Evolutionary conservation across 177 flowering plant genomes (phyloP).

Genomic region (Vitis hybrid): DNA sequence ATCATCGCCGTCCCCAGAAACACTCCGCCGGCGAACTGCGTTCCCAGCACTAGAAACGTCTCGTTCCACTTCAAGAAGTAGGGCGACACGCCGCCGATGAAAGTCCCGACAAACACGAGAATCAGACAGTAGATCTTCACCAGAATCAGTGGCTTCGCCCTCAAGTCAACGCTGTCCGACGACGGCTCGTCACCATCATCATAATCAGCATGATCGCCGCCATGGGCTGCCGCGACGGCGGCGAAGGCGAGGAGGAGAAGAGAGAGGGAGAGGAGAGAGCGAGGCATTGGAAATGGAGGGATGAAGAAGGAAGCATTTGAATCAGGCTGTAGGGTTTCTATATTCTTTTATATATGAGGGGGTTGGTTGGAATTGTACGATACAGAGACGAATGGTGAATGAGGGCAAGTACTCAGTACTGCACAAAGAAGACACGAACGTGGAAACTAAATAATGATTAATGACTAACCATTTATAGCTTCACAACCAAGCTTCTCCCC

Average conservation of each 20-base stretch:
- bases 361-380: no score
- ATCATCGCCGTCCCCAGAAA: slow-evolving; percentile 80
- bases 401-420: no score
- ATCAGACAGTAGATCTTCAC: slow-evolving; percentile 71
- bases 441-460: no score
- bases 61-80: slow-evolving; percentile 78
- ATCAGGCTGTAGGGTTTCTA: no score
- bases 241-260: slow-evolving; percentile 29
- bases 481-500: no score
- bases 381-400: no score
- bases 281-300: slow-evolving; percentile 15
- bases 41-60: slow-evolving; percentile 63
- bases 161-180: slow-evolving; percentile 24
- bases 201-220: slow-evolving; percentile 17
- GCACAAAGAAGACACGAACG: no score
- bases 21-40: slow-evolving; percentile 87
- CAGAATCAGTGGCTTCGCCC: slow-evolving; percentile 49
- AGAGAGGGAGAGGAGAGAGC: slow-evolving; percentile 20
- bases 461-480: no score
- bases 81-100: slow-evolving; percentile 69
- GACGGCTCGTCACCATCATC: slow-evolving; percentile 20
- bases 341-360: neutral
- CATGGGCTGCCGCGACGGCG: slow-evolving; percentile 35
- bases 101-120: slow-evolving; percentile 58
- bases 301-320: neutral